Base-by-base conservation (phyloP, 2,329 filamentous ascomycete species). In the Mycogone perniciosa region DNA sequence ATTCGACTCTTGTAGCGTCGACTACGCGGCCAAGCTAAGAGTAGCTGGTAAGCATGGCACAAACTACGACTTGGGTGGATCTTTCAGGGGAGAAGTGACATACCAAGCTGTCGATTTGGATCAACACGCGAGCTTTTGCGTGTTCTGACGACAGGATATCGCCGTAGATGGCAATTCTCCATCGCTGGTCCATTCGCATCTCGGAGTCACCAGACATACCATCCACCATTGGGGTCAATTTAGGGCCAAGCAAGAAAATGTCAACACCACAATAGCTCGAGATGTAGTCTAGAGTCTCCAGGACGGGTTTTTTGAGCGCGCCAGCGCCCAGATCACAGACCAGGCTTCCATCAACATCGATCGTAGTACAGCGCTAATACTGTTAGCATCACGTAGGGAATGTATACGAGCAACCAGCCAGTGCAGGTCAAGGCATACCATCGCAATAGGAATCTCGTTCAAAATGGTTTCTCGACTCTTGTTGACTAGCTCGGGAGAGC, bases 31-130 rank as follows among this genome's bases (percentile, higher is more conserved):
- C 82, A 54, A 89, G 83, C 84, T 88, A 64, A 40, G 38, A 45
- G 43, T 33, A 44, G 11, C n/a, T 10, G 38, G 31, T 7, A 44
- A 40, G 30, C 26, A 38, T n/a, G 26, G n/a, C 30, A 9, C 27
- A 30, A 4, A 44, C 37, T 44, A 9, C 29, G 31, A 5, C 11
- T 29, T 26, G 10, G 11, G 7, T n/a, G 33, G 11, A 34, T 31
- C 8, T 29, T 2, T 26, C 13, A 29, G 41, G 11, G 7, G 41
- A 13, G 41, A 46, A 44, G 39, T 45, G 46, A 44, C 55, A 54
- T 79, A 93, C 88, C 73, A 95, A 82, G 70, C 90, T 89, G 68
- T 99, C 93, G 65, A 99, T 97, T 77, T 96, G 93, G 68, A 97
- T 95, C 67, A 99, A 75, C 38, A 96, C 85, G 58, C 93, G 83